These are phyloP conservation scores for Butyriboletus loyo DNA, from an alignment of 768 basidiomycete species.

Conservation along the genomic window DNA sequence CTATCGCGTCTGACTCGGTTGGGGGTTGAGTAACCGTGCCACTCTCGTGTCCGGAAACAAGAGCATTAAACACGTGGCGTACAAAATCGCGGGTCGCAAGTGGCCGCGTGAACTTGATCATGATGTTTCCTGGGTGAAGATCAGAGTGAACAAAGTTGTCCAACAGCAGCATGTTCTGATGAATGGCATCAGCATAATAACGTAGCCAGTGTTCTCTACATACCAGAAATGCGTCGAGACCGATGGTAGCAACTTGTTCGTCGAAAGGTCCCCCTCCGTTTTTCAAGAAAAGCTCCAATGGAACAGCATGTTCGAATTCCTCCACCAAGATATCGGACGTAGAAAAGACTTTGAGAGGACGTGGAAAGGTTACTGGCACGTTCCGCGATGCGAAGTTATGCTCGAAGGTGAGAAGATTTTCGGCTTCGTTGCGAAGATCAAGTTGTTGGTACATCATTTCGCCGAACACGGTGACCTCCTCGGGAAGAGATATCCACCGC, in stretches of 20 bases:
- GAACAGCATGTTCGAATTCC: conserved; percentile 90
- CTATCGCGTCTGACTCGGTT: conserved; percentile 56
- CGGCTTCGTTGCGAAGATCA: conserved; percentile 85
- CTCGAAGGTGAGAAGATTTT: conserved; percentile 84
- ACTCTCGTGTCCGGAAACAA: conserved; percentile 42
- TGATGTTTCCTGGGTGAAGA: conserved; percentile 92
- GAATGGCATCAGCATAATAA: conserved; percentile 1
- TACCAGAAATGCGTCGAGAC: conserved; percentile 93
- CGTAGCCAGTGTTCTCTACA: conserved; percentile 25
- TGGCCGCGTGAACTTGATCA: conserved; percentile 95
- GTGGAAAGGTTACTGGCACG: conserved; percentile 84
- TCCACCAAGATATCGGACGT: conserved; percentile 83
- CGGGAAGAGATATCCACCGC: conserved; percentile 93
- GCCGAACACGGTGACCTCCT: conserved; percentile 94
- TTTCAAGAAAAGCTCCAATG: conserved; percentile 79
- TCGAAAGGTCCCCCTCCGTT: conserved; percentile 94
- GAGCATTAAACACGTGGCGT: conserved; percentile 52
- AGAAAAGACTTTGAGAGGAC: conserved; percentile 81
- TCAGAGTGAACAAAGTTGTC: conserved; percentile 98
- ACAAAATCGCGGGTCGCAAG: conserved; percentile 65
- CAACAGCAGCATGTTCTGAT: conserved; percentile 92
- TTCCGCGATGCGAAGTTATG: conserved; percentile 77
- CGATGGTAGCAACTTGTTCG: conserved; percentile 83
- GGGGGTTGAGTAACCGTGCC: conserved; percentile 26
- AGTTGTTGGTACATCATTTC: conserved; percentile 95